Conservation (phyloP, 2,329 filamentous ascomycete species). For the Juglanconis juglandina region DNA sequence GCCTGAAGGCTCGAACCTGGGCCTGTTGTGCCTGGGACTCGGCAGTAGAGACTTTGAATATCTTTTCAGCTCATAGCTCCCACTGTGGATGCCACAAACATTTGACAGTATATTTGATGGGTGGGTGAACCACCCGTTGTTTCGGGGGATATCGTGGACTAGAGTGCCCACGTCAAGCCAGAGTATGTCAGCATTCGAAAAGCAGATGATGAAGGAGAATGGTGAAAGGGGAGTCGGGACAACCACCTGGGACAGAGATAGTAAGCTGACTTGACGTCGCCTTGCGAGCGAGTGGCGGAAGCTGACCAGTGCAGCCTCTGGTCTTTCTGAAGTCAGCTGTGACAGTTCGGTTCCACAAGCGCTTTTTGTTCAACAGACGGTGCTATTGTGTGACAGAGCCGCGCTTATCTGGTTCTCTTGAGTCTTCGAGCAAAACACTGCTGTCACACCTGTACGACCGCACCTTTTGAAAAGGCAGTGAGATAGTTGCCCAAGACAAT, state of each 20-base stretch:
- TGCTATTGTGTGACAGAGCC: conserved; percentile 3
- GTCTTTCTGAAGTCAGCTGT: background rate
- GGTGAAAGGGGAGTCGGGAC: background rate
- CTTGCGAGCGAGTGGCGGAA: background rate
- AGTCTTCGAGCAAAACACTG: background rate
- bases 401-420: conserved; percentile 6
- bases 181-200: background rate
- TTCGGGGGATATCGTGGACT: background rate
- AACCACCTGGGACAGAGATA: background rate
- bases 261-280: conserved; percentile 1
- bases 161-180: background rate
- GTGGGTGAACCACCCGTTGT: background rate
- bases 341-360: conserved; percentile 1
- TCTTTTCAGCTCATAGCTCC: background rate
- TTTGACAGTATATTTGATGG: background rate
- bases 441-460: background rate
- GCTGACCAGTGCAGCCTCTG: background rate
- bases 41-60: background rate
- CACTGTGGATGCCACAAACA: background rate
- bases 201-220: background rate
- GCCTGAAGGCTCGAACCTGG: background rate
- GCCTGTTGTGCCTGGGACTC: background rate
- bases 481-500: background rate
- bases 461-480: background rate
- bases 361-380: background rate